Evolutionary conservation across 192 early-diverging fungal species (phyloP), one percentile per base, ranked within the genome.

Genomic region (Phycomyces nitens): DNA sequence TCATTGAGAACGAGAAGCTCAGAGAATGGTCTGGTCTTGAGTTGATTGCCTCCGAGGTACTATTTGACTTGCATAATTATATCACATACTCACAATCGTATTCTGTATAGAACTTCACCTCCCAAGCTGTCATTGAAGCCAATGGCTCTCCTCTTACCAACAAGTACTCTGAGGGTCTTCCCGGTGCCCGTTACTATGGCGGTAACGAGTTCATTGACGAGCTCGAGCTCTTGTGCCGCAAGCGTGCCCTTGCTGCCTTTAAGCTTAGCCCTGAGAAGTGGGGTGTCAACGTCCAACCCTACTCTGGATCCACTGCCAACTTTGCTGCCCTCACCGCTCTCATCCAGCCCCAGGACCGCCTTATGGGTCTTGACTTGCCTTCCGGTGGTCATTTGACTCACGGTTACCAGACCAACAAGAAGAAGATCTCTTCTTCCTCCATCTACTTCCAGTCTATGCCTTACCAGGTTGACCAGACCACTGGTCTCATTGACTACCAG

Each of bases 271-370:
- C 92, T 29, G 80, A 76, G 29, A 85, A 97, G 73, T 99, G 98
- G 98, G 98, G 98, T 61, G 98, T 98, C 72, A 99, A 99, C 68
- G 98, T 99, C 50, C 98, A 99, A 84, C 92, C 98, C 54, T 99
- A 99, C 88, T 99, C 98, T 69, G 97, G 95, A 53, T 89, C 87
- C 43, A 98, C 98, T 47, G 98, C 98, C 77, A 99, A 99, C 85
- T 99, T 99, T 80, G 89, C 94, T 26, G 95, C 94, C 43, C 84
- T 97, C 64, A 99, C 96, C 50, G 96, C 94, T 56, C 84, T 99
- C 50, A 84, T 99, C 68, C 77, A 88, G 68, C 98, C 98, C 23
- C 93, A 96, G 58, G 98, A 99, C 79, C 92, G 98, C 65, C 86
- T 99, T 74, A 99, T 99, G 98, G 98, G 98, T 67, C 86, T 99